Base-by-base conservation (phyloP, 352 stramenopile genomes). In the Phytophthora palmivora region DNA sequence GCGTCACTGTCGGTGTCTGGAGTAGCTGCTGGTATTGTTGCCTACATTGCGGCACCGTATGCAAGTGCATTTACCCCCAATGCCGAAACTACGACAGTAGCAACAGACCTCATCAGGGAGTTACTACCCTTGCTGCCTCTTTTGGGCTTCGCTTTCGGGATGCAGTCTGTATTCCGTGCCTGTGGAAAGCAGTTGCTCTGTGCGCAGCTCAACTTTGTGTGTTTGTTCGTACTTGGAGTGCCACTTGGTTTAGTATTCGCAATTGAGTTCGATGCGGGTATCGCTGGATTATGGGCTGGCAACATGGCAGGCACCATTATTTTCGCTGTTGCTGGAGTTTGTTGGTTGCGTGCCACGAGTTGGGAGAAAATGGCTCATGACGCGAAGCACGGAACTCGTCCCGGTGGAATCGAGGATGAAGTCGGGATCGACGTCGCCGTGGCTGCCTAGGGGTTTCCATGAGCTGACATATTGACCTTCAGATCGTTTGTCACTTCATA, bases 311-410 rank as follows among this genome's bases (percentile, higher is more conserved):
- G 79, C 14, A 69, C 76, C 5, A 16, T 79, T 4, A 30, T 74
- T 14, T 88, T 77, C 24, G 60, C 58, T 1, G 38, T 86, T 15
- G 76, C 64, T n/a, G 67, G 71, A 4, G 33, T 72, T 22, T 45
- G 74, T 0, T 88, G 74, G 69, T 44, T 92, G 36, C 65, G 54
- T 19, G 58, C 67, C 12, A 67, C 82, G 11, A 82, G 80, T 54
- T 92, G 82, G 82, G 54, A 76, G 7, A 47, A 65, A 16, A 79
- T 87, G 48, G 78, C 80, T 10, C 68, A 79, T 24, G 68, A 87
- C 15, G 80, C 75, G 9, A 76, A 75, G n/a, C 60, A 71, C 44
- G 79, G 77, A 52, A 62, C 74, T 33, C 71, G 76, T 22, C 33
- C 82, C 11, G 22, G 37, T 24, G 64, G 72, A 42, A 75, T 72